A percentile compares a stretch with the other conserved stretches of the same genome.
phyloP scores from a whole-genome alignment of 192 early-diverging fungal genomes.

The Podila epigama region DNA sequence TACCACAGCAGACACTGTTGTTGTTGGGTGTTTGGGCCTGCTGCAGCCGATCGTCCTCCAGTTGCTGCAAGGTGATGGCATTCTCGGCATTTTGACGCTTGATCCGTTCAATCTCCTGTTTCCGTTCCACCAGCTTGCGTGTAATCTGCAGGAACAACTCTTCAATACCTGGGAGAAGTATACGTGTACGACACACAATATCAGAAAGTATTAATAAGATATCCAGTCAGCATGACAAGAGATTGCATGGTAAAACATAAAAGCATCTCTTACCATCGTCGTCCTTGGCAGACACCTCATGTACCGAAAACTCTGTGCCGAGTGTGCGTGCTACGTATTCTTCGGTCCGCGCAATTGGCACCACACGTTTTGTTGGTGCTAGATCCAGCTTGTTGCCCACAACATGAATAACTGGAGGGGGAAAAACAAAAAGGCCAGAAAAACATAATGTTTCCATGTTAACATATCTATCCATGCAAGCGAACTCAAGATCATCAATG shows the following conservation, averaged over 20 bases:
- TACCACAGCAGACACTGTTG: constrained; percentile 39
- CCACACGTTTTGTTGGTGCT: constrained; percentile 62
- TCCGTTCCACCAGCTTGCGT: constrained; percentile 52
- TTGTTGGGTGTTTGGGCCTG: constrained; percentile 32
- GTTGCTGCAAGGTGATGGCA: constrained; percentile 45
- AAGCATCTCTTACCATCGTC: constrained; percentile 62
- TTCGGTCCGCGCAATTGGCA: constrained; percentile 63
- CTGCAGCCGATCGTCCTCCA: constrained; percentile 43
- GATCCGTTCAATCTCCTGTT: constrained; percentile 46
- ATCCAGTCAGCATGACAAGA: no score
- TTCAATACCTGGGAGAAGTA: constrained; percentile 51
- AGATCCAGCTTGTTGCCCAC: constrained; percentile 80
- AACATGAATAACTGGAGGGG: constrained; percentile 66
- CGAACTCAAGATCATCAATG: no score
- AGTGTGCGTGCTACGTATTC: constrained; percentile 66
- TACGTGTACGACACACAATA: neutral
- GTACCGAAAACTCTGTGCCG: constrained; percentile 67
- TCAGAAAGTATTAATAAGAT: neutral
- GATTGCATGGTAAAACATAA: neutral
- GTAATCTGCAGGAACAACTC: constrained; percentile 62
- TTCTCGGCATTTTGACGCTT: constrained; percentile 44
- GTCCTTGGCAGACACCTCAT: constrained; percentile 77
- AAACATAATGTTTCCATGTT: neutral
- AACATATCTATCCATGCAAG: no score
- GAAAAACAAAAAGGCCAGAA: neutral